Evolutionary conservation across 176 grass and related monocot species (phyloP).

Genomic region (Aegilops tauschii): DNA sequence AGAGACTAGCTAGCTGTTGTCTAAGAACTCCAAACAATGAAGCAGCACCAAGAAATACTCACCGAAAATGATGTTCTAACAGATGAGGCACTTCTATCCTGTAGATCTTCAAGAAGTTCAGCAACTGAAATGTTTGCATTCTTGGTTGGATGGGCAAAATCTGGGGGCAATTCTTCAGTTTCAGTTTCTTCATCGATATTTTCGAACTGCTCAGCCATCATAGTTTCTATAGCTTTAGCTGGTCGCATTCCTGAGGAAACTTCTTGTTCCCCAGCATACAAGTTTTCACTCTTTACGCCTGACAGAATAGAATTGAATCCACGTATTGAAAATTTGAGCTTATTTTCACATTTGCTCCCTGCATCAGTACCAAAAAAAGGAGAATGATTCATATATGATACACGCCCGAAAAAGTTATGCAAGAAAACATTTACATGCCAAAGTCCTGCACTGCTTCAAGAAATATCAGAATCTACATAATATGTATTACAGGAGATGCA

Average conservation of each 20-base stretch:
- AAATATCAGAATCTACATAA: neutral
- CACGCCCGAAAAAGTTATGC: neutral
- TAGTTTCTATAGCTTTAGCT: constrained; percentile 29
- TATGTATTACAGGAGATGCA: neutral
- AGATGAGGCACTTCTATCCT: constrained; percentile 56
- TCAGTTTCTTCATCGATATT: constrained; percentile 48
- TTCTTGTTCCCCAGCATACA: constrained; percentile 12
- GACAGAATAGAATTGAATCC: constrained; percentile 18
- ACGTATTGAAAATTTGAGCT: constrained; percentile 57
- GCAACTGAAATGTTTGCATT: constrained; percentile 63
- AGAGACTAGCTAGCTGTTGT: constrained; percentile 19
- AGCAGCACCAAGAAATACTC: constrained; percentile 33
- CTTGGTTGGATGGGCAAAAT: constrained; percentile 33
- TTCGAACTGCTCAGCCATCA: constrained; percentile 38
- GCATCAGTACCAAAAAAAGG: constrained; percentile 22
- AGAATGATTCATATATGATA: neutral
- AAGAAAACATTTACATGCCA: neutral
- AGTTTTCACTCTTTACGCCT: constrained; percentile 42
- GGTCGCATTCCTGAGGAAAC: constrained; percentile 22
- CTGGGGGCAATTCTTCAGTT: constrained; percentile 38
- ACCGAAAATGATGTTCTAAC: constrained; percentile 43
- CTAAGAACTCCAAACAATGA: constrained; percentile 19
- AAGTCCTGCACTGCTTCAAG: neutral
- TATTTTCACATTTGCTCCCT: constrained; percentile 53
- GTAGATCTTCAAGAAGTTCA: constrained; percentile 82